Conservation (phyloP, 176 grass and related monocot species). For the Zea mays region Zm-B73-REFERENCE-NAM-5.0 NC_050096.1:101446501-101447000, state of each 20-base stretch:
- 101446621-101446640: no score
- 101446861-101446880: no score
- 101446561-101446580: neutral
- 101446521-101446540: slow-evolving; percentile 28
- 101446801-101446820: neutral
- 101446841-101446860: no score
- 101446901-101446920: no score
- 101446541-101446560: slow-evolving; percentile 31
- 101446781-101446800: neutral
- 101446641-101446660: slow-evolving; percentile 32
- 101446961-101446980: no score
- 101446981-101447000: no score
- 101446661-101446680: slow-evolving; percentile 31
- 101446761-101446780: slow-evolving; percentile 14
- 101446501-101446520: slow-evolving; percentile 43
- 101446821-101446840: no score
- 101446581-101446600: no score
- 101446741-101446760: slow-evolving; percentile 29
- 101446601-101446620: no score
- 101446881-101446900: no score
- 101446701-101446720: slow-evolving; percentile 43
- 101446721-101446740: slow-evolving; percentile 45
- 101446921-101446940: no score
- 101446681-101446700: slow-evolving; percentile 28
- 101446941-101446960: no score